Conservation (phyloP, 108 stramenopile genomes). For the Stephanodiscus minutulus region DNA sequence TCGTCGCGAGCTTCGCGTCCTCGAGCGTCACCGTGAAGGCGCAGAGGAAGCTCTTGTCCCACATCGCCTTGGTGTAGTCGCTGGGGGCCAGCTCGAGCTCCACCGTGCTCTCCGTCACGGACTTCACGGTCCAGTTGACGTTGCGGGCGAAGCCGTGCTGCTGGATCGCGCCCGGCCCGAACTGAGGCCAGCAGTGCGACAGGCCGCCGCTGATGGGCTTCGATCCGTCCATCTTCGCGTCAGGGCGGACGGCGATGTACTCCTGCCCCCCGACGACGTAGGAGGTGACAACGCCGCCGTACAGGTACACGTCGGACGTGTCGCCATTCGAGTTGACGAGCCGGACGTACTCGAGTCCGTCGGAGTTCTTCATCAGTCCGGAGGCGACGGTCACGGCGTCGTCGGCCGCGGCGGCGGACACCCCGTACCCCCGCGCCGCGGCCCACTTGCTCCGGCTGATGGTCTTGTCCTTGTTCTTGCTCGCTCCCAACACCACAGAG, state of each 20-base stretch:
- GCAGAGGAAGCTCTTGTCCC: constrained; percentile 93
- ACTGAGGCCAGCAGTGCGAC: constrained; percentile 94
- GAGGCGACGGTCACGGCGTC: constrained; percentile 26
- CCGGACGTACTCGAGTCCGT: constrained; percentile 80
- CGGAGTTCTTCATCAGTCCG: constrained; percentile 72
- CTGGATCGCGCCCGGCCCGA: constrained; percentile 92
- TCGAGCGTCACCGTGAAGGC: constrained; percentile 82
- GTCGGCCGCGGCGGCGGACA: constrained; percentile 25
- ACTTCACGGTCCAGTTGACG: constrained; percentile 89
- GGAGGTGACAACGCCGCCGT: constrained; percentile 79
- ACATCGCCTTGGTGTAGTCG: constrained; percentile 95
- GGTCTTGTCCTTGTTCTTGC: constrained; percentile 61
- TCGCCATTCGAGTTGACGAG: constrained; percentile 67
- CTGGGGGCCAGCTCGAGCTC: constrained; percentile 80
- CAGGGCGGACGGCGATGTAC: constrained; percentile 94
- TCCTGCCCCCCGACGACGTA: constrained; percentile 81
- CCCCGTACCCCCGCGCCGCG: constrained; percentile 60
- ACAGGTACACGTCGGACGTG: constrained; percentile 77
- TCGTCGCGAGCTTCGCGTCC: constrained; percentile 81
- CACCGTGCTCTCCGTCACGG: constrained; percentile 70
- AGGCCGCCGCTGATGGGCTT: constrained; percentile 96
- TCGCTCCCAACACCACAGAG: constrained; percentile 46
- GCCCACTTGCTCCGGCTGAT: constrained; percentile 72
- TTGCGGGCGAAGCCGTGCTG: constrained; percentile 98
- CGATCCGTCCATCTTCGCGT: constrained; percentile 96